Conservation (phyloP, 2,329 filamentous ascomycete genomes). For the Calonectria henricotiae region DNA sequence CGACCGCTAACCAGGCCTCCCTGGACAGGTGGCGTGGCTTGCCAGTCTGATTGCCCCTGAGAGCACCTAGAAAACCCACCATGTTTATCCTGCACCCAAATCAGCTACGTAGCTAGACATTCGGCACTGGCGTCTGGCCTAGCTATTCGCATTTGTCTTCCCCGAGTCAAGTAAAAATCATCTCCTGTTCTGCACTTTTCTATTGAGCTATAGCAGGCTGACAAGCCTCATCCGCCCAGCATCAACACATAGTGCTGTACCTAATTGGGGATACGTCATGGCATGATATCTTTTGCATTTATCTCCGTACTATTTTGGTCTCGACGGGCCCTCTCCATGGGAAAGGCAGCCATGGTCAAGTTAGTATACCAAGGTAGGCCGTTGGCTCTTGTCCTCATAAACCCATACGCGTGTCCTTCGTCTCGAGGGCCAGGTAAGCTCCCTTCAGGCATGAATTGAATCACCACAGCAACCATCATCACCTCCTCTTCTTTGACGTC, state of each 20-base stretch:
- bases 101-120: conserved; percentile 3
- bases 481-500: conserved; percentile 46
- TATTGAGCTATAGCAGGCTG: neutral
- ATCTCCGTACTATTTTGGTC: conserved; percentile 29
- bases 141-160: neutral
- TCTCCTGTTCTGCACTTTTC: neutral
- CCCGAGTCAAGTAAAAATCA: neutral
- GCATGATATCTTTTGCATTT: conserved; percentile 31
- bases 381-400: conserved; percentile 18
- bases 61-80: conserved; percentile 18
- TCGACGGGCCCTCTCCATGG: conserved; percentile 5
- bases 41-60: conserved; percentile 26
- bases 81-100: conserved; percentile 7
- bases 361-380: conserved; percentile 29
- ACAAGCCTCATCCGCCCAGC: neutral
- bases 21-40: conserved; percentile 24
- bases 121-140: neutral
- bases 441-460: conserved; percentile 23
- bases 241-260: conserved; percentile 5
- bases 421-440: conserved; percentile 38
- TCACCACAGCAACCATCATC: conserved; percentile 35
- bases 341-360: conserved; percentile 14
- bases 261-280: neutral
- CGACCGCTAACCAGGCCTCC: conserved; percentile 4
- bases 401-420: conserved; percentile 18